Base-by-base conservation (phyloP, 352 stramenopile genomes). In the Lagenidium giganteum region DNA sequence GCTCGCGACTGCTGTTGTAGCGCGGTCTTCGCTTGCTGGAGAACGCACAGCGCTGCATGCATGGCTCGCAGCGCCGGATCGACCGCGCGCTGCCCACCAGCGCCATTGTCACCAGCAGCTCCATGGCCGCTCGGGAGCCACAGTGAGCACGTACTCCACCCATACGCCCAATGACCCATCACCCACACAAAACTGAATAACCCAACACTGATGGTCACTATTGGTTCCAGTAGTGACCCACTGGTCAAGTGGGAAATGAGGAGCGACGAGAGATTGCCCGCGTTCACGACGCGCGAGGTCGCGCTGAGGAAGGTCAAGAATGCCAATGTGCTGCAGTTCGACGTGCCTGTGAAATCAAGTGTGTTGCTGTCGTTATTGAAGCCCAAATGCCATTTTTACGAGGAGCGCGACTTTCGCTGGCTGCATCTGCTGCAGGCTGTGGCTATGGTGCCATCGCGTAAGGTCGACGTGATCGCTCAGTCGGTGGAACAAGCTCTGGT, bases 391-490 rank as follows among this genome's bases (percentile, higher is more conserved):
- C 63, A 75, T 51, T 47, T 51, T 4, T 82, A 80, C 45, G 64
- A 64, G 38, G 47, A 76, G 44, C 64, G 64, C 20, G 73, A 83
- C 44, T 46, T 45, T 9, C 69, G 65, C n/a, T 83, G 73, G 57
- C 55, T 86, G 42, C 69, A 80, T 24, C 52, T 80, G 47, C 54
- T 86, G 27, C 62, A 83, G 40, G 54, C 64, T 2, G 61, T 67
- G 36, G 67, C 68, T 7, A 36, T 70, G 5, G 57, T 83, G 43
- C 73, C 73, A n/a, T 83, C 70, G 32, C 52, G 70, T 32, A 72
- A 73, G 24, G 41, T 58, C 30, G 58, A 69, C 13, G 70, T 65
- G 47, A 36, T 83, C 20, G 32, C 58, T 26, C 47, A 61, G 6
- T 63, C 67, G 3, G 52, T 76, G 21, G 44, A 18, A 9, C 55